Conservation (phyloP, 805 yeast genomes). For the Saccharomyces jurei region DNA sequence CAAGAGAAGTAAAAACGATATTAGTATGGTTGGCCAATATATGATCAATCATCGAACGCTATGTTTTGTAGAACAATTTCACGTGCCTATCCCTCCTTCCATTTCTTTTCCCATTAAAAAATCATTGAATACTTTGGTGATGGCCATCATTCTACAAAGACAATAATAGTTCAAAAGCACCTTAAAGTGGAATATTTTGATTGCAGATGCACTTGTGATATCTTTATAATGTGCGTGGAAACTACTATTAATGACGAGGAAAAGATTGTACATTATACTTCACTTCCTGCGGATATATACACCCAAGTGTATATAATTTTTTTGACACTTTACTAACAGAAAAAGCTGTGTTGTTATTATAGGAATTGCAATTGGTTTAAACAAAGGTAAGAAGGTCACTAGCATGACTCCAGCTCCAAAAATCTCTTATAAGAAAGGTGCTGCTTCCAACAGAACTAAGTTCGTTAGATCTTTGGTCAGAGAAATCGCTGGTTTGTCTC, state of each 20-base stretch:
- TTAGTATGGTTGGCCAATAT: too few relatives aligned
- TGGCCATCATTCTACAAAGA: neutral
- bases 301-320: neutral
- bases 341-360: slow-evolving; percentile 3
- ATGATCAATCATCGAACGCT: too few relatives aligned
- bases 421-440: slow-evolving; percentile 94
- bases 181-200: neutral
- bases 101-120: too few relatives aligned
- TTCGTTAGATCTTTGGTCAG: slow-evolving; percentile 92
- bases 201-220: too few relatives aligned
- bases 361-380: slow-evolving; percentile 95
- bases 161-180: neutral
- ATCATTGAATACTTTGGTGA: neutral
- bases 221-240: neutral
- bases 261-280: neutral
- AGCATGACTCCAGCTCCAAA: slow-evolving; percentile 77
- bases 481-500: slow-evolving; percentile 98
- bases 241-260: neutral
- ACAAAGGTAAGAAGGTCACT: slow-evolving; percentile 98
- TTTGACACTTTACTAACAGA: slow-evolving; percentile 29
- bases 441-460: slow-evolving; percentile 86
- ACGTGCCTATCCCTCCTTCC: too few relatives aligned
- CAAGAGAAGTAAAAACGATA: neutral
- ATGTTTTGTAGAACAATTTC: too few relatives aligned
- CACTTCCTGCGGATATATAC: neutral